Evolutionary conservation across 2,329 filamentous ascomycete genomes (phyloP), one percentile per base, ranked within the genome.

Genomic region (Alternaria postmessia): DNA sequence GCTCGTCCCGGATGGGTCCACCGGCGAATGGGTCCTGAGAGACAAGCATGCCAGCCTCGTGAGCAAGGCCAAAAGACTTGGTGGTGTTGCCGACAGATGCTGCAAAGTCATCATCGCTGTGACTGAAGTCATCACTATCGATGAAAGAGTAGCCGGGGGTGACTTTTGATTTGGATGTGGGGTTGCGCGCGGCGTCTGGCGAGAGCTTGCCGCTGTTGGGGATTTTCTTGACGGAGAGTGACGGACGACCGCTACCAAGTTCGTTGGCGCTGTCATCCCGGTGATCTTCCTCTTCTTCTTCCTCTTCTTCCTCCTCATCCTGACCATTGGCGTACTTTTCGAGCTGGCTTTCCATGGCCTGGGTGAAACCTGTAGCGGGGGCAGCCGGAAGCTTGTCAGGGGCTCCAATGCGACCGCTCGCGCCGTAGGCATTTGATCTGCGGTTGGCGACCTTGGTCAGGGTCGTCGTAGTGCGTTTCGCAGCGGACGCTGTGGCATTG

Each of bases 361-460:
- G 70, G 6, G 69, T 62, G 24, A 78, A 78, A 5, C 75, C 75
- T 18, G 75, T 74, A 8, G 60, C 71, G 3, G 61, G 61, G 0
- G 71, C 62, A 18, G 73, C 47, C 0, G 64, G 51, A 4, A 79
- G 62, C 41, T 74, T 72, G 39, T 73, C 70, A 14, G 74, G 74
- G 38, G 68, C 65, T 26, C 69, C 67, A 41, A 75, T 65, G 26
- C 74, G 75, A 51, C 75, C 76, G 55, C 68, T 70, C 22, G 77
- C 67, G 38, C 78, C 78, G 56, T 80, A 80, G 1, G 76, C 75
- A 51, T 75, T 73, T 5, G 77, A 79, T 44, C 71, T 65, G 24
- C 71, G 72, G 22, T 69, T 44, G 28, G 73, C 73, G 44, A 75
- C 63, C 61, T 76, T 73, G 12, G 75, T 71, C 5, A 78, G 64